Conservation (phyloP, 2,329 filamentous ascomycete species). For the Shiraia sp. region DNA sequence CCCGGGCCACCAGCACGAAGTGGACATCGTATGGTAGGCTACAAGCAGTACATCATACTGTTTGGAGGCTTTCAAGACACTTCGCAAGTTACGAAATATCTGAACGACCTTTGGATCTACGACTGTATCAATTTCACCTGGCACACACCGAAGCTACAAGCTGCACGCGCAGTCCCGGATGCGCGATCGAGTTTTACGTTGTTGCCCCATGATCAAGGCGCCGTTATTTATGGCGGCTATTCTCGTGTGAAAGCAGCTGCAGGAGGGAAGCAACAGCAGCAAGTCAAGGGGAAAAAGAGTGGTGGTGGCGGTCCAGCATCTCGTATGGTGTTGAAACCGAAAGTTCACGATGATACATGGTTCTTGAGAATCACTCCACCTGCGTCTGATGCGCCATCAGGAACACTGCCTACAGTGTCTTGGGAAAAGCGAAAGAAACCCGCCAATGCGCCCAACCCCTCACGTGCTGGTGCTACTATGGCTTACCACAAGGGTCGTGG, state of each 20-base stretch:
- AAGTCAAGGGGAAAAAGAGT: conserved; percentile 45
- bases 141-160: conserved; percentile 74
- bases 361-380: conserved; percentile 81
- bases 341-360: conserved; percentile 95
- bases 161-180: conserved; percentile 85
- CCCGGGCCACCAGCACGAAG: conserved; percentile 81
- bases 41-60: conserved; percentile 93
- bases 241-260: conserved; percentile 76
- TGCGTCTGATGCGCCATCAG: conserved; percentile 65
- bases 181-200: conserved; percentile 89
- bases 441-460: conserved; percentile 81
- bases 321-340: conserved; percentile 77
- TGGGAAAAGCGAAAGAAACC: conserved; percentile 96
- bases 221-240: conserved; percentile 91
- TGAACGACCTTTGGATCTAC: conserved; percentile 93
- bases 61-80: conserved; percentile 98
- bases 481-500: conserved; percentile 90
- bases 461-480: conserved; percentile 90
- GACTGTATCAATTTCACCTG: conserved; percentile 87
- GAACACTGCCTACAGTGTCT: conserved; percentile 71
- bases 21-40: conserved; percentile 95
- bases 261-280: conserved; percentile 60
- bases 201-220: conserved; percentile 85
- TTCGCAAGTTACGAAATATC: conserved; percentile 89
- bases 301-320: conserved; percentile 62